Base-by-base conservation (phyloP, 2,329 filamentous ascomycete species). In the Domatiomyces catenatus region DNA sequence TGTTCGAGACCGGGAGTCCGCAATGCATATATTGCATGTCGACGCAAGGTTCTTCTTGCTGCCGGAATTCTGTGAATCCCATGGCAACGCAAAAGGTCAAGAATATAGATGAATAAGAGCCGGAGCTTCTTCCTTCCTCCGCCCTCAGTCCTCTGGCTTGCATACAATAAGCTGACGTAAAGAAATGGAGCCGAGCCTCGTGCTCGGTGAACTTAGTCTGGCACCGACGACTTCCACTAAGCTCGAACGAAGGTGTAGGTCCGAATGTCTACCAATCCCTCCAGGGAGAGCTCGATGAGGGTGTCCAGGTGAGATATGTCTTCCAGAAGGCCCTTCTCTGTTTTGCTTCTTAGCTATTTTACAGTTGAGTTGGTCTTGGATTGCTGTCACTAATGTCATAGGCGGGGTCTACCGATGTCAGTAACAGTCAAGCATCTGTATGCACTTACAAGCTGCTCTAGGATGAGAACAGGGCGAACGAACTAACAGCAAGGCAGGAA, bases 371-470 rank as follows among this genome's bases (percentile, higher is more conserved):
- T 39, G 32, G 10, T 39, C 2, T 15, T 15, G 2, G 32, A 5
- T 5, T 5, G 32, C 15, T 15, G 5, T 39, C 32, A 15, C 5
- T 39, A 15, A 39, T 15, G 32, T 15, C 32, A 15, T 39, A 39
- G 32, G 5, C 10, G 12, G 32, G 12, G 32, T 45, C 18, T 10
- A 19, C 28, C 17, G 17, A 62, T 62, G 60, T 60, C 60, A 20
- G 45, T 62, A 26, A 59, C 52, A 5, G 54, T 62, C 28, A 59
- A 57, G 46, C 60, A 62, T 50, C 57, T 62, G 47, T 39, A 39
- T 15, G 32, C 12, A 12, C 32, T 15, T 4, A 12, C 32, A 39
- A 39, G 32, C 15, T 15, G 32, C 3, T 39, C 32, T 39, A 36
- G 32, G 2, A 39, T 5, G 5, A 15, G 10, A 15, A 4, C 10